phyloP scores from a whole-genome alignment of 2,329 filamentous ascomycete genomes.

The Zarea fungicola region DNA sequence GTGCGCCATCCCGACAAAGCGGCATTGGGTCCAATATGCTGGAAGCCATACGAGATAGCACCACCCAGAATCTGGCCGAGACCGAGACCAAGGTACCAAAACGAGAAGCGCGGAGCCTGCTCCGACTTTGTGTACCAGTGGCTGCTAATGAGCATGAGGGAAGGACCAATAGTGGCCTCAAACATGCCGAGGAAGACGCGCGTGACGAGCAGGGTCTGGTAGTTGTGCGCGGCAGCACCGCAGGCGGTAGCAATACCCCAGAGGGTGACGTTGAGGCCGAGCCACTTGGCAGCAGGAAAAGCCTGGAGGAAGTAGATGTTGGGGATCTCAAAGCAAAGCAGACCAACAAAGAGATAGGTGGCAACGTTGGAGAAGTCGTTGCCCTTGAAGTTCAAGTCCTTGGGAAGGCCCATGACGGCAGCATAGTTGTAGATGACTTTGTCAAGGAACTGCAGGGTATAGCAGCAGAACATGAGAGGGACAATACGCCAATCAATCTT shows the following conservation, averaged over 20 bases:
- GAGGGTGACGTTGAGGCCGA: slow-evolving; percentile 52
- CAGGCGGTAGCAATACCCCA: slow-evolving; percentile 55
- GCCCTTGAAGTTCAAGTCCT: slow-evolving; percentile 42
- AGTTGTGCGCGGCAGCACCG: slow-evolving; percentile 49
- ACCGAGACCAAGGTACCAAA: slow-evolving; percentile 58
- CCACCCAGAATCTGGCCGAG: slow-evolving; percentile 58
- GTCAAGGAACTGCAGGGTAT: slow-evolving; percentile 60
- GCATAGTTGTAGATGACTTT: slow-evolving; percentile 63
- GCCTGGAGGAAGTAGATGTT: slow-evolving; percentile 56
- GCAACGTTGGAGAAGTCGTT: slow-evolving; percentile 60
- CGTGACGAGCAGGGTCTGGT: slow-evolving; percentile 47
- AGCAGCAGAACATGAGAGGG: slow-evolving; percentile 57
- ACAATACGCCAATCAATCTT: slow-evolving; percentile 56
- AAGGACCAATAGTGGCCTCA: slow-evolving; percentile 55
- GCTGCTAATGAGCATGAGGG: slow-evolving; percentile 55
- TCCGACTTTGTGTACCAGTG: slow-evolving; percentile 60
- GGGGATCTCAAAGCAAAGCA: slow-evolving; percentile 53
- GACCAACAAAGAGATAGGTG: slow-evolving; percentile 58
- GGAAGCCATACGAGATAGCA: slow-evolving; percentile 58
- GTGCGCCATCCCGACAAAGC: slow-evolving; percentile 60
- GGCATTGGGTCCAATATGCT: slow-evolving; percentile 47
- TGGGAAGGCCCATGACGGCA: slow-evolving; percentile 57
- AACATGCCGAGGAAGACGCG: slow-evolving; percentile 57
- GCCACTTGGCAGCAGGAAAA: slow-evolving; percentile 55
- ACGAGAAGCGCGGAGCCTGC: slow-evolving; percentile 52